These are phyloP conservation scores for Petrea volubilis DNA, from an alignment of 257 asterid genomes.

Conservation along the genomic window DNA sequence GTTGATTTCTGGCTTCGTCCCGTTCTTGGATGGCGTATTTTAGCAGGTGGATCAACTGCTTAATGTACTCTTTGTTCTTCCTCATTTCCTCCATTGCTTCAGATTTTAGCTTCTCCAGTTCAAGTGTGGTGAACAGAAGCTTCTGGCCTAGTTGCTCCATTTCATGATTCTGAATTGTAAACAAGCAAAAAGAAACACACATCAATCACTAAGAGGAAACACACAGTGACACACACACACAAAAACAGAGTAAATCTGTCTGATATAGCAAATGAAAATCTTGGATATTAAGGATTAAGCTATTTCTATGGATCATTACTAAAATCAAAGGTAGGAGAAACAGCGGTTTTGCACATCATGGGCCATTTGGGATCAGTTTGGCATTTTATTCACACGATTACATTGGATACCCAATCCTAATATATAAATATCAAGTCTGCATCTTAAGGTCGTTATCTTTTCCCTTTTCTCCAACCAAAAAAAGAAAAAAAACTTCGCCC, in stretches of 20 bases:
- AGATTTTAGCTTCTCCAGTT: slow-evolving; percentile 44
- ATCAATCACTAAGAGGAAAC: neutral
- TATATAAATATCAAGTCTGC: neutral
- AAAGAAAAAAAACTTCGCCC: neutral
- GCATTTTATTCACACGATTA: neutral
- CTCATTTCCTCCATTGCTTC: slow-evolving; percentile 45
- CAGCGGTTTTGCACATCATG: neutral
- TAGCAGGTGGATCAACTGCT: slow-evolving; percentile 41
- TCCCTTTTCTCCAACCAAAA: too few species aligned
- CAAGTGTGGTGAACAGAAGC: slow-evolving; percentile 46
- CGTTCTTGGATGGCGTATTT: slow-evolving; percentile 45
- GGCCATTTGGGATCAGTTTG: neutral
- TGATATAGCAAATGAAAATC: neutral
- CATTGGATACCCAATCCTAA: slow-evolving; percentile 8
- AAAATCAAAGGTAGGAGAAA: neutral
- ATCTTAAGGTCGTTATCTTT: neutral
- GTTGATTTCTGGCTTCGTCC: slow-evolving; percentile 54
- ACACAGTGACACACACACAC: too few species aligned
- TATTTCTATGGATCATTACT: neutral
- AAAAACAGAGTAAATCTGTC: too few species aligned
- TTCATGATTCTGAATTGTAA: slow-evolving; percentile 33
- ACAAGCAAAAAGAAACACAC: neutral
- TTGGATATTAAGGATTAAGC: neutral
- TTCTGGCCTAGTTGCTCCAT: slow-evolving; percentile 47
- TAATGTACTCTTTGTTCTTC: slow-evolving; percentile 42